Conservation (phyloP, 139 green algal genomes). For the Coelastrella sp. region DNA sequence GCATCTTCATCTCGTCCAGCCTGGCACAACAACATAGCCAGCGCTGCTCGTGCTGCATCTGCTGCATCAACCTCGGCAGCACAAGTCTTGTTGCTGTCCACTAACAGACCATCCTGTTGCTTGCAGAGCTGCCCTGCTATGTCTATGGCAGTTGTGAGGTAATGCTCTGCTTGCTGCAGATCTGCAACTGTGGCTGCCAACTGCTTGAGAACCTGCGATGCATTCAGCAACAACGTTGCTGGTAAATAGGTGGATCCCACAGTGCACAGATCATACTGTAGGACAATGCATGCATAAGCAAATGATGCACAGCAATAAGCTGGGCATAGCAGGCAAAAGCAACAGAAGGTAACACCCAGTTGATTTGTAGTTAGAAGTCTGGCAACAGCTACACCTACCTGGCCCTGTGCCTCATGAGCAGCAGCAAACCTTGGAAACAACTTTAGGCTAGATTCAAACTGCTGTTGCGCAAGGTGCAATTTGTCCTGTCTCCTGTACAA, state of each 20-base stretch:
- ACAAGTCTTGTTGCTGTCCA: constrained; percentile 50
- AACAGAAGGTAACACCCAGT: no score
- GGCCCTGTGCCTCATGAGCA: constrained; percentile 18
- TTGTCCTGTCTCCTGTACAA: constrained; percentile 13
- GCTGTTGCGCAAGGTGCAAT: background rate
- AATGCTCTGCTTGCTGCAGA: constrained; percentile 35
- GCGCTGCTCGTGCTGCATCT: constrained; percentile 14
- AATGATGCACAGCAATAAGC: no score
- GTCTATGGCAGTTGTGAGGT: constrained; percentile 17
- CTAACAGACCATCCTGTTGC: constrained; percentile 17
- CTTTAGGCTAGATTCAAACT: background rate
- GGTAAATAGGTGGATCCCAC: background rate
- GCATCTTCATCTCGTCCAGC: constrained; percentile 43
- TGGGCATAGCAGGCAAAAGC: no score
- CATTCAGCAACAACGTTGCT: background rate
- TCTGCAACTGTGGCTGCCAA: background rate
- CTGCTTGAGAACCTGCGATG: background rate
- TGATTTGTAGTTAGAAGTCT: background rate
- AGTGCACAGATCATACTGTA: no score
- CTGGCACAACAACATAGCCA: constrained; percentile 61
- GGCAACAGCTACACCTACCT: constrained; percentile 30
- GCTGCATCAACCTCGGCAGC: constrained; percentile 46
- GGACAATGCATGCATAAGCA: no score
- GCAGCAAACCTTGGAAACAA: constrained; percentile 22
- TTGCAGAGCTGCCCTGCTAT: constrained; percentile 28